These are phyloP conservation scores for Flagelloscypha sp. DNA, from an alignment of 768 basidiomycete genomes.

Conservation along the genomic window DNA sequence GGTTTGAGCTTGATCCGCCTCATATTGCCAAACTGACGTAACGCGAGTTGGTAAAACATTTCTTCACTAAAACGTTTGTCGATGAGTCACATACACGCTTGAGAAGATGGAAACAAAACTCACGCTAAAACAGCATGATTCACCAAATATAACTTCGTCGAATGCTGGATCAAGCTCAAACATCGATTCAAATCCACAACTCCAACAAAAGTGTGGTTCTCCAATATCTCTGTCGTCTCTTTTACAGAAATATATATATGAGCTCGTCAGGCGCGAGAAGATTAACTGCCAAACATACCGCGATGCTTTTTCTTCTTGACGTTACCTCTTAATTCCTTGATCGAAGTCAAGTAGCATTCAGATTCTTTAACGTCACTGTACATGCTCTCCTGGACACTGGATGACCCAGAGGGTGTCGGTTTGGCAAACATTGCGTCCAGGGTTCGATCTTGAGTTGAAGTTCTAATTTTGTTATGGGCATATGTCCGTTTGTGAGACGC, in stretches of 20 bases:
- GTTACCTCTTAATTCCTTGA: conserved; percentile 53
- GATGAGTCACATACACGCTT: conserved; percentile 1
- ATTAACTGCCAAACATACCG: conserved; percentile 37
- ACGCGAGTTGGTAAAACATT: conserved; percentile 87
- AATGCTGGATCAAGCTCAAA: conserved; percentile 78
- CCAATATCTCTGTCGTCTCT: conserved; percentile 80
- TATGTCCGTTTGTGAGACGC: no score
- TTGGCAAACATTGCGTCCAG: conserved; percentile 88
- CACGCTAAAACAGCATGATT: conserved; percentile 82
- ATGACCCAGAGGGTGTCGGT: conserved; percentile 25
- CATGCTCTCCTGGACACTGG: conserved; percentile 19
- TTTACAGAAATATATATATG: conserved; percentile 4
- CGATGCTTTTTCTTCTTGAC: conserved; percentile 56
- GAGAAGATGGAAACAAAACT: conserved; percentile 21
- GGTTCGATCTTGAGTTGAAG: conserved; percentile 79
- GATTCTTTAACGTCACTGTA: conserved; percentile 63
- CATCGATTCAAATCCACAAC: conserved; percentile 71
- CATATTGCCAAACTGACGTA: conserved; percentile 86
- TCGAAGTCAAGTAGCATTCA: conserved; percentile 66
- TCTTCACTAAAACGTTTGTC: conserved; percentile 55
- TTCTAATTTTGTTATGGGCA: conserved; percentile 91
- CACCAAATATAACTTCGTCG: conserved; percentile 82
- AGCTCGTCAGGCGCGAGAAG: neutral
- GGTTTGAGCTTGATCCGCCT: conserved; percentile 75
- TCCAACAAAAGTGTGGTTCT: conserved; percentile 87